A percentile compares a stretch with the other conserved stretches of the same genome.
phyloP scores from a whole-genome alignment of 306 rosid species.

The Glycine soja region DNA sequence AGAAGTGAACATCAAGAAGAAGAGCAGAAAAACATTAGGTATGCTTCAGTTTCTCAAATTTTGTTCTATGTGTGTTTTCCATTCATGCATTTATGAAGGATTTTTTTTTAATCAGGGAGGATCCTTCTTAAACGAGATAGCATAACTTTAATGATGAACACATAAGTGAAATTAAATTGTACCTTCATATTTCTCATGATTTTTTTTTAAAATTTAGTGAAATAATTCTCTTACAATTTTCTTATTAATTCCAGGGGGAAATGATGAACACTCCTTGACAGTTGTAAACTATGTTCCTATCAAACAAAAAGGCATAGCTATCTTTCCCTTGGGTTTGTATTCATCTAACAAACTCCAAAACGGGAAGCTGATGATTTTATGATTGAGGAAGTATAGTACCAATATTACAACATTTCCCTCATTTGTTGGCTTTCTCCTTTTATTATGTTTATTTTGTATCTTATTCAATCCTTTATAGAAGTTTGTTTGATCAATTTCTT shows the following conservation, averaged over 20 bases:
- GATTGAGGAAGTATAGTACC: background rate
- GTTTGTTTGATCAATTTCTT: background rate
- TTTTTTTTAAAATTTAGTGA: background rate
- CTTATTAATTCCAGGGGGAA: slow-evolving; percentile 64
- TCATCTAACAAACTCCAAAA: background rate
- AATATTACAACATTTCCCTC: background rate
- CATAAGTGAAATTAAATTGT: slow-evolving; percentile 59
- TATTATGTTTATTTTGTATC: background rate
- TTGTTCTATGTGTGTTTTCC: slow-evolving; percentile 14
- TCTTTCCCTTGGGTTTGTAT: slow-evolving; percentile 33
- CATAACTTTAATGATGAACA: slow-evolving; percentile 87
- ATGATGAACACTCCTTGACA: slow-evolving; percentile 46
- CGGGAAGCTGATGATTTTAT: background rate
- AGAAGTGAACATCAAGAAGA: slow-evolving; percentile 83
- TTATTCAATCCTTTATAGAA: background rate
- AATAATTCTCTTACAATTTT: background rate
- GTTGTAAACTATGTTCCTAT: slow-evolving; percentile 16
- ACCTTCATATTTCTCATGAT: slow-evolving; percentile 52
- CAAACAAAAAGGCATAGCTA: slow-evolving; percentile 36
- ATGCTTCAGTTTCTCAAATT: background rate
- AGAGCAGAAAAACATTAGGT: slow-evolving; percentile 78
- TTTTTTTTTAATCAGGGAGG: slow-evolving; percentile 62
- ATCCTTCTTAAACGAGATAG: slow-evolving; percentile 90
- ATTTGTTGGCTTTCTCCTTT: background rate
- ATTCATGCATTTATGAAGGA: slow-evolving; percentile 34